Evolutionary conservation across 2,329 filamentous ascomycete species (phyloP), one percentile per base, ranked within the genome.

Genomic region (Tothia fuscella): DNA sequence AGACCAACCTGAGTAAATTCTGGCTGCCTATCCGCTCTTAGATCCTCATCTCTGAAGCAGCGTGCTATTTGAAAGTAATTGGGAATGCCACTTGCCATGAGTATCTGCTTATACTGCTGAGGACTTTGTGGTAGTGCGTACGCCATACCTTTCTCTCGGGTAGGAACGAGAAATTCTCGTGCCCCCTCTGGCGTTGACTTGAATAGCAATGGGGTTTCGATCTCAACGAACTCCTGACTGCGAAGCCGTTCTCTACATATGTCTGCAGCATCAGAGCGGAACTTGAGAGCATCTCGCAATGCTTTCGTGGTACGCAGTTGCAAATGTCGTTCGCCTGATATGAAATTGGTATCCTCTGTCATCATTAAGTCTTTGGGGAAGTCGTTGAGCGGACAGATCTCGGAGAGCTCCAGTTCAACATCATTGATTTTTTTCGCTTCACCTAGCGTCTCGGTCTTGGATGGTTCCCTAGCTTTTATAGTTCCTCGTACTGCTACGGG

Each of bases 151-250:
- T 70, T 71, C 26, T 71, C 74, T 21, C 91, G 71, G 1, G 88
- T 93, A 0, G 91, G 91, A 4, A 98, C 89, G 5, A 98, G 61
- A 48, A 98, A 98, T 58, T 98, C 91, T 37, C 89, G 73, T 1
- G 91, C 93, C 1, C 91, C 91, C 63, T 98, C 91, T 0, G 91
- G 86, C 0, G 91, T 98, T 0, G 91, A 95, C 60, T 96, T 98
- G 73, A 98, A 98, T 1, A 98, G 71, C 3, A 95, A 66, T 0
- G 91, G 91, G 0, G 91, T 98, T 58, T 98, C 91, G 24, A 96
- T 74, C 50, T 96, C 82, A 10, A 73, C 66, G 53, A 88, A 89
- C 1, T 68, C 71, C 4, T 67, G 58, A 13, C 52, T 48, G 19
- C 70, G 65, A 24, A 87, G 64, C 42, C 72, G 67, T 6, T 67